Conservation (phyloP, 139 green algal species). For the Chlamydomonas schloesseri region DNA sequence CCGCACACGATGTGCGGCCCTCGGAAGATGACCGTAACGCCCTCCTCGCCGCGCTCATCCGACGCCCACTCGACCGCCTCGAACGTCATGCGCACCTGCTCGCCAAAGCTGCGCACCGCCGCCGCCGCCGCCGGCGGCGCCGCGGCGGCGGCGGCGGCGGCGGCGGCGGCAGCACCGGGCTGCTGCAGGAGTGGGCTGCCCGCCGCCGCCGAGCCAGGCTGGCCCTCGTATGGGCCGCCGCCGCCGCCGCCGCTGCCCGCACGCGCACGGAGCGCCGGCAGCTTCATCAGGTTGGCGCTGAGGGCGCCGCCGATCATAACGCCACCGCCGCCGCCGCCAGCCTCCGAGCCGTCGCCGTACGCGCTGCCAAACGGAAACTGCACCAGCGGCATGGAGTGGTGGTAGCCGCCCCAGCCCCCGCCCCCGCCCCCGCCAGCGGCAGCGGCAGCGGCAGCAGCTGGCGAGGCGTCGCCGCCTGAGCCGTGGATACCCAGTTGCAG, state of each 20-base stretch:
- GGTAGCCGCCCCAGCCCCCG: no score
- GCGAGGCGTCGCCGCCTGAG: neutral
- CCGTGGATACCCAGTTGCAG: neutral
- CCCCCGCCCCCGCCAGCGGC: no score
- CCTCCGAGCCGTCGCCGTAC: no score
- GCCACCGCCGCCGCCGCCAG: no score
- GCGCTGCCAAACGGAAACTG: neutral
- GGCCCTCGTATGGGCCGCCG: no score
- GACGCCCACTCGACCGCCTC: neutral
- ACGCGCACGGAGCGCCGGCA: neutral
- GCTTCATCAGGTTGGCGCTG: neutral
- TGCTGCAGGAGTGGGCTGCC: no score
- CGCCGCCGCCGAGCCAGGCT: no score
- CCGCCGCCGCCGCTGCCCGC: no score
- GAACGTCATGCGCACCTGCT: conserved; percentile 43
- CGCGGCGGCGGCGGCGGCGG: no score
- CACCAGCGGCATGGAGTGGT: neutral
- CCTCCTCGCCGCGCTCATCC: neutral
- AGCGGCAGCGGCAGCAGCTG: no score
- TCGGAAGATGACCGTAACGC: conserved; percentile 21
- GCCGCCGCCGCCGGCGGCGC: no score
- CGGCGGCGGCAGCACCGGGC: no score
- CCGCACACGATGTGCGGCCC: conserved; percentile 34
- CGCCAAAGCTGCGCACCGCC: conserved; percentile 26
- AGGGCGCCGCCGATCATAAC: neutral